These are phyloP conservation scores for Cadophora luteo-olivacea DNA, from an alignment of 2,329 filamentous ascomycete genomes.

Conservation along the genomic window DNA sequence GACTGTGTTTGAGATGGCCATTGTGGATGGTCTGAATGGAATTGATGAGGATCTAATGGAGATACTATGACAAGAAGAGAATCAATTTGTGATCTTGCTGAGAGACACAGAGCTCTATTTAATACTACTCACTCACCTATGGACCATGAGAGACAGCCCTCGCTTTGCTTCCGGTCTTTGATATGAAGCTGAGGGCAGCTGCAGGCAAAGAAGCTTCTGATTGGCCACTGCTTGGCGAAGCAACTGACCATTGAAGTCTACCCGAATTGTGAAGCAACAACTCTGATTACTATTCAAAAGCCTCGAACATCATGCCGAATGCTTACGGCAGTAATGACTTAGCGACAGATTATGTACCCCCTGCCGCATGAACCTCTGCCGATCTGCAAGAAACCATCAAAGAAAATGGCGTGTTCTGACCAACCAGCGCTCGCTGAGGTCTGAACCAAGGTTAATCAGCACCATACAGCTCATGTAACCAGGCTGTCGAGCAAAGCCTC, in stretches of 20 bases:
- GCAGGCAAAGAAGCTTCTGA: not conserved
- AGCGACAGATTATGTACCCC: constrained; percentile 1
- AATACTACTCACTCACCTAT: not conserved
- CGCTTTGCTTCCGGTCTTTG: not conserved
- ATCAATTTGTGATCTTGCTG: not conserved
- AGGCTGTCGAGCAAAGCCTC: not conserved
- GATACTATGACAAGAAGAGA: not conserved
- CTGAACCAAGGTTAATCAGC: not conserved
- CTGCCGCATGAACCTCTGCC: constrained; percentile 1
- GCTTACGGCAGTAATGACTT: constrained; percentile 1
- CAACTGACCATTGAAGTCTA: not conserved
- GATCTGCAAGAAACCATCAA: not conserved
- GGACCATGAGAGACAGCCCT: not conserved
- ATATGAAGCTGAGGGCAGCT: not conserved
- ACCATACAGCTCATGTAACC: not conserved
- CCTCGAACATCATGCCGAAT: not conserved
- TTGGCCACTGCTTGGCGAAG: not conserved
- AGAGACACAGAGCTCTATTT: not conserved
- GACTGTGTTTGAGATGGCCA: constrained; percentile 12
- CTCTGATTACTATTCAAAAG: not conserved
- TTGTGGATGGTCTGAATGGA: not conserved
- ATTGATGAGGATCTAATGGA: not conserved
- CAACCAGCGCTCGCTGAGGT: not conserved
- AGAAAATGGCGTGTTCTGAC: not conserved
- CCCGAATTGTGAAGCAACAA: not conserved